phyloP scores from a whole-genome alignment of 1,139 yeast species.

The Geotrichum reessii region DNA sequence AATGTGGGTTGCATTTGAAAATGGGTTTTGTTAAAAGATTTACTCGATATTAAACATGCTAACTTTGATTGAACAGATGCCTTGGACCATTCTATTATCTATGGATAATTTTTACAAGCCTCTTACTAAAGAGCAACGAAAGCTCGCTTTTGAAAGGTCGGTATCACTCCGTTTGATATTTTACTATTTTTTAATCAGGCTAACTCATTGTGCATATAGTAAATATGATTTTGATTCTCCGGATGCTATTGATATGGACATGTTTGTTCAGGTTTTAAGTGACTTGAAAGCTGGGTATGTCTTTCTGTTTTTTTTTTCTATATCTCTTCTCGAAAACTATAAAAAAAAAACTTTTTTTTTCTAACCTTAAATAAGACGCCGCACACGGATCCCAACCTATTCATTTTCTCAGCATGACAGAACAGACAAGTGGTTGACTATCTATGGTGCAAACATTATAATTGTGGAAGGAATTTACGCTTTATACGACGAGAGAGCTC shows the following conservation, averaged over 20 bases:
- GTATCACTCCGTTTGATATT: slow-evolving; percentile 5
- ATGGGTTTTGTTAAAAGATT: neutral
- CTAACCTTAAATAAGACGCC: slow-evolving; percentile 36
- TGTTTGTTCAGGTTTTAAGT: slow-evolving; percentile 56
- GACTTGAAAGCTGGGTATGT: slow-evolving; percentile 52
- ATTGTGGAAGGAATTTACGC: slow-evolving; percentile 91
- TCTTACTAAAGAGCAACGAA: slow-evolving; percentile 50
- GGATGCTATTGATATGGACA: slow-evolving; percentile 69
- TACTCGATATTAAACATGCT: neutral
- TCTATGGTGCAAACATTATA: slow-evolving; percentile 94
- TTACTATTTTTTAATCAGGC: neutral
- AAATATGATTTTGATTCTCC: slow-evolving; percentile 88
- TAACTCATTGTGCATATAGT: slow-evolving; percentile 19
- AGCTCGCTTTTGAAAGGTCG: slow-evolving; percentile 50
- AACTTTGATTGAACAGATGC: slow-evolving; percentile 46
- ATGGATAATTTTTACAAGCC: slow-evolving; percentile 89
- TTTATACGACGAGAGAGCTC: slow-evolving; percentile 60
- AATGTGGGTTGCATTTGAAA: slow-evolving; percentile 29
- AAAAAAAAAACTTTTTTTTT: neutral
- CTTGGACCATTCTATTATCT: slow-evolving; percentile 92
- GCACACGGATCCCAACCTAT: slow-evolving; percentile 77
- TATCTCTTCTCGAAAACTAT: neutral
- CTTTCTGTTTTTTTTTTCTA: neutral
- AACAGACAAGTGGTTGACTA: slow-evolving; percentile 59
- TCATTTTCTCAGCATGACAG: slow-evolving; percentile 73